phyloP scores from a whole-genome alignment of 257 asterid species.

The Rhazya stricta region DNA sequence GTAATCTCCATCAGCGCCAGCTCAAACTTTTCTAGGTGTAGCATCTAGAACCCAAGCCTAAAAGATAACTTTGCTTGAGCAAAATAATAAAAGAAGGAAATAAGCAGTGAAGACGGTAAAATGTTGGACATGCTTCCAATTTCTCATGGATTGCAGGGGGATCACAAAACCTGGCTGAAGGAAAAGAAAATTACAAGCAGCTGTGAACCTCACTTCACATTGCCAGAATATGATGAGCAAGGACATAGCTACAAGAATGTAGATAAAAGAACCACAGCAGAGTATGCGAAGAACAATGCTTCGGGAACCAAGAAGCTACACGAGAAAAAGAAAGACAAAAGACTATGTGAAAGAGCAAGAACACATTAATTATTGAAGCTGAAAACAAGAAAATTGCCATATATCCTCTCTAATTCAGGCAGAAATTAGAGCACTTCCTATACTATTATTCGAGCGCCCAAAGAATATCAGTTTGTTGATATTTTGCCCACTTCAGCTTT shows the following conservation, averaged over 20 bases:
- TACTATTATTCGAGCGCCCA: too few species aligned
- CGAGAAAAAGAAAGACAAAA: background rate
- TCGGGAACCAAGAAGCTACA: background rate
- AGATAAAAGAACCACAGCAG: background rate
- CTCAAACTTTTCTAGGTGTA: too few species aligned
- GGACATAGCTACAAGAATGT: background rate
- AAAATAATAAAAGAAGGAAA: conserved; percentile 4
- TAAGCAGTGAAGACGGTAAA: background rate
- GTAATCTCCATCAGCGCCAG: conserved; percentile 94
- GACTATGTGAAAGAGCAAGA: too few species aligned
- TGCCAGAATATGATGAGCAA: background rate
- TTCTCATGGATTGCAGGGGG: background rate
- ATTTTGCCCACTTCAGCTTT: too few species aligned
- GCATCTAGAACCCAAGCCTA: conserved; percentile 97
- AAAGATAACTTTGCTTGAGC: conserved; percentile 16
- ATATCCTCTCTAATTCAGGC: too few species aligned
- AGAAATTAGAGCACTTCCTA: too few species aligned
- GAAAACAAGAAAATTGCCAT: too few species aligned
- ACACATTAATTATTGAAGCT: background rate
- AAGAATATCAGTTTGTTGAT: too few species aligned
- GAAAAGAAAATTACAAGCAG: background rate
- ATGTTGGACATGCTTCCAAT: background rate
- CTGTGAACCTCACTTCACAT: background rate
- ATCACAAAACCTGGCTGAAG: background rate
- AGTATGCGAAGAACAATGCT: background rate